Percentiles rank a stretch among this genome's conserved stretches.
phyloP scores from a whole-genome alignment of 805 yeast genomes.

The Wickerhamiella occidentalis region DNA sequence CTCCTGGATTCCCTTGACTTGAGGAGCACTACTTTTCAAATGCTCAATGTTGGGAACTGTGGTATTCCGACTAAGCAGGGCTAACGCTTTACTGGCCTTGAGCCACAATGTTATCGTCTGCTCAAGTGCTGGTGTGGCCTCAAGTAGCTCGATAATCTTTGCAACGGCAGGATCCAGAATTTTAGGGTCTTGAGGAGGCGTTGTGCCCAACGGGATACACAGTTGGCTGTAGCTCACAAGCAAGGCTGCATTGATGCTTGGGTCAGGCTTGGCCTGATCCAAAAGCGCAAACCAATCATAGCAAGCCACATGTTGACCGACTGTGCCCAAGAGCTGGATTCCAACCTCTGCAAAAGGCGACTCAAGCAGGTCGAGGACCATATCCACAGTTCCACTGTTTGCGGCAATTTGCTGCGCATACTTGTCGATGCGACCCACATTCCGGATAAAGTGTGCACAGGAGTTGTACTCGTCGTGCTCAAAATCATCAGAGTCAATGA shows the following conservation, averaged over 20 bases:
- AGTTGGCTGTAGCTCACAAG: constrained; percentile 1
- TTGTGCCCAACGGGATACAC: constrained; percentile 2
- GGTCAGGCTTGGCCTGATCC: constrained; percentile 1
- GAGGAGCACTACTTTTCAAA: constrained; percentile 3
- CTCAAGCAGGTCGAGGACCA: not conserved
- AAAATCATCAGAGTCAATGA: constrained; percentile 1
- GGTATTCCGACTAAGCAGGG: constrained; percentile 1
- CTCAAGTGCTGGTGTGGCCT: constrained; percentile 2
- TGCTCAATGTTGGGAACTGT: not conserved
- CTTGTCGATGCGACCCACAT: constrained; percentile 8
- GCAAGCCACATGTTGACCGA: constrained; percentile 1
- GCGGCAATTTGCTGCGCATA: not conserved
- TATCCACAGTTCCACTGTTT: not conserved
- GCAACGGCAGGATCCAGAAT: not conserved
- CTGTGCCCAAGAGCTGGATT: constrained; percentile 9
- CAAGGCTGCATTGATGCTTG: constrained; percentile 3
- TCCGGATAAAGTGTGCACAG: constrained; percentile 11
- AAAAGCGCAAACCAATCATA: constrained; percentile 1
- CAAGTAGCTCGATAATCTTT: constrained; percentile 3
- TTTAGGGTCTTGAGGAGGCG: not conserved
- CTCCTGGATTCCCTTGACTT: not conserved
- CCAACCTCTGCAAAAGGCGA: constrained; percentile 4
- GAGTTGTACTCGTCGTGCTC: constrained; percentile 9
- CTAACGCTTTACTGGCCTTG: constrained; percentile 11
- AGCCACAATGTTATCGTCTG: constrained; percentile 9